These are phyloP conservation scores for Penicillium sp. DNA, from an alignment of 2,329 filamentous ascomycete genomes.

Conservation along the genomic window DNA sequence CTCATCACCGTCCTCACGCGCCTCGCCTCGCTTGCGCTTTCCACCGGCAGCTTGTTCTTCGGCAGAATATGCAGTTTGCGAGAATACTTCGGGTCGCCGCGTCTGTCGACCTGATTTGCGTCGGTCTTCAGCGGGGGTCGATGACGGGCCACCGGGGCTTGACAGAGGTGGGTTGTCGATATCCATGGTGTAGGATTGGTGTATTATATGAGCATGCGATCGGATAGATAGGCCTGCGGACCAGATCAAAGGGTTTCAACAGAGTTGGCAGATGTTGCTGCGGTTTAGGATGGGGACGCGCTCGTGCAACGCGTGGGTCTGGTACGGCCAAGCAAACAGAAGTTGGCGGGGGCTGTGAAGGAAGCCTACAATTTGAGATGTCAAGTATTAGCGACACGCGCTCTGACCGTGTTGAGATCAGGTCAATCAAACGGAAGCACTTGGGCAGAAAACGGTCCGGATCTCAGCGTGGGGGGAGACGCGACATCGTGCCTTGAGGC, in stretches of 20 bases:
- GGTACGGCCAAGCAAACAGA: conserved; percentile 12
- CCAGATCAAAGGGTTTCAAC: background rate
- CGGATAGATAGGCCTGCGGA: background rate
- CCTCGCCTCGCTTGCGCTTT: conserved; percentile 46
- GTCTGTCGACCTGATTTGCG: conserved; percentile 40
- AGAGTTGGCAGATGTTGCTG: conserved; percentile 1
- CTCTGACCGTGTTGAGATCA: background rate
- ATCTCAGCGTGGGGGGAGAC: conserved; percentile 7
- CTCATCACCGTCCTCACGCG: conserved; percentile 30
- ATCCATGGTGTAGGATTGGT: conserved; percentile 13
- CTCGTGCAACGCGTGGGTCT: conserved; percentile 19
- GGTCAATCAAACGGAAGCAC: background rate
- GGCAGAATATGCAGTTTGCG: conserved; percentile 28
- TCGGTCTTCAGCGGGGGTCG: conserved; percentile 27
- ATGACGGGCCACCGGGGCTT: conserved; percentile 10
- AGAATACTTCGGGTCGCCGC: conserved; percentile 38
- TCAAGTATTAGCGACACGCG: background rate
- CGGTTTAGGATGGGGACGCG: conserved; percentile 17
- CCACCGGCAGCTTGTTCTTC: conserved; percentile 23
- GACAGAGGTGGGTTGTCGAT: conserved; percentile 13
- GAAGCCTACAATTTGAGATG: background rate
- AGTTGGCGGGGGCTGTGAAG: background rate
- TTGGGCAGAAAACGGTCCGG: conserved; percentile 3
- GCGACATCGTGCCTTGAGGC: conserved; percentile 7
- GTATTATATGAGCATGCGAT: conserved; percentile 2